Conservation (phyloP, 768 basidiomycete species). For the Heimioporus sp. region DNA sequence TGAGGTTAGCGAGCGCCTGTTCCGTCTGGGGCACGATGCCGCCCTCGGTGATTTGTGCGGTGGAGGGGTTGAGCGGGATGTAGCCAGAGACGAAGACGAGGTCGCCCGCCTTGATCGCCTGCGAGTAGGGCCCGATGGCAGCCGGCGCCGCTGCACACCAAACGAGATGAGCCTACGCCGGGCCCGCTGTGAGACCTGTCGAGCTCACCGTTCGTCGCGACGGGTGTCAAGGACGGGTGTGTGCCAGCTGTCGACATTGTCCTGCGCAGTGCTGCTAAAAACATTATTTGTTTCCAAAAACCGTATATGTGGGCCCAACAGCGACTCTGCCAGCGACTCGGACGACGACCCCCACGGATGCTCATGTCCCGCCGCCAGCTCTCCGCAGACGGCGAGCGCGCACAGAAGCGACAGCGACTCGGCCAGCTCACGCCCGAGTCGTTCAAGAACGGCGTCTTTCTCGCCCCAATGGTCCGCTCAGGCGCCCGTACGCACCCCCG, state of each 20-base stretch:
- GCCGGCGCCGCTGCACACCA: conserved; percentile 59
- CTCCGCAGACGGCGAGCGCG: conserved; percentile 36
- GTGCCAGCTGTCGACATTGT: conserved; percentile 31
- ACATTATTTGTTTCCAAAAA: too few relatives aligned
- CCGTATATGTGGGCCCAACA: too few relatives aligned
- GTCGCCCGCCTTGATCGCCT: conserved; percentile 81
- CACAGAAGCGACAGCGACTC: conserved; percentile 52
- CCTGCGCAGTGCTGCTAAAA: neutral
- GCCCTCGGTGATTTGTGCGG: conserved; percentile 42
- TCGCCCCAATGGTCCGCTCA: conserved; percentile 99
- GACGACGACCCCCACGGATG: too few relatives aligned
- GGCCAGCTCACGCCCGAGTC: conserved; percentile 65
- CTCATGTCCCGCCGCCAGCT: conserved; percentile 53
- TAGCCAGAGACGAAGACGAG: conserved; percentile 89
- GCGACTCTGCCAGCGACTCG: too few relatives aligned
- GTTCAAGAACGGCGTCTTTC: conserved; percentile 86
- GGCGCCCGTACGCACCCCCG: conserved; percentile 66
- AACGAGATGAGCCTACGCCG: neutral
- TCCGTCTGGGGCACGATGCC: conserved; percentile 48
- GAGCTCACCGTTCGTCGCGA: conserved; percentile 31
- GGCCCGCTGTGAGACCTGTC: too few relatives aligned
- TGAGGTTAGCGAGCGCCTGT: conserved; percentile 86
- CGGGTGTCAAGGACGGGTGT: conserved; percentile 34
- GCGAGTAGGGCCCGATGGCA: conserved; percentile 85
- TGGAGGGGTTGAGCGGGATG: conserved; percentile 77